Conservation (phyloP, 2,329 filamentous ascomycete species). For the Pyrenochaeta sp. region DNA sequence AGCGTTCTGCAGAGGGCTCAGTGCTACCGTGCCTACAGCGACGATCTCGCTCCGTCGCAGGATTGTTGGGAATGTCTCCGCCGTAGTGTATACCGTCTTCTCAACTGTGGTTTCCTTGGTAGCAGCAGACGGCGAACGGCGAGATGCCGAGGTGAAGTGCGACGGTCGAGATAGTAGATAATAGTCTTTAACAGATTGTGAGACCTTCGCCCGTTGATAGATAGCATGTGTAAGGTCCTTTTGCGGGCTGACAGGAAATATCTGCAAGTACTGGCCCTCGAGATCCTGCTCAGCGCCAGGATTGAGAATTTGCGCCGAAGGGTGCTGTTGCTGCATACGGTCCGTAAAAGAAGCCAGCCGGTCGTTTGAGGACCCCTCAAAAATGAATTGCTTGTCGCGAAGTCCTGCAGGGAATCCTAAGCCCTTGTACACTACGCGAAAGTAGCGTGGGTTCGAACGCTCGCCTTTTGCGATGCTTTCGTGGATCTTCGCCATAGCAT, state of each 20-base stretch:
- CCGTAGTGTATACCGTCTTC: conserved; percentile 84
- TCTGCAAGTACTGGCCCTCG: conserved; percentile 88
- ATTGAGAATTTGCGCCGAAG: conserved; percentile 80
- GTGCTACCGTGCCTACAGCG: conserved; percentile 68
- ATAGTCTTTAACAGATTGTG: conserved; percentile 85
- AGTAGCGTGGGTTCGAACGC: conserved; percentile 82
- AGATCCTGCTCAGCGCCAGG: conserved; percentile 76
- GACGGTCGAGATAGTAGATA: conserved; percentile 80
- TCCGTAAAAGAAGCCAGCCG: conserved; percentile 84
- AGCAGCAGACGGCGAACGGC: conserved; percentile 72
- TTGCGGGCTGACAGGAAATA: conserved; percentile 82
- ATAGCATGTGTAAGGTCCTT: conserved; percentile 84
- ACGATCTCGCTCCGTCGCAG: conserved; percentile 87
- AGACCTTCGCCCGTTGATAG: conserved; percentile 86
- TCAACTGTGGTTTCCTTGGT: conserved; percentile 78
- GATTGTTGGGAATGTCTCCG: conserved; percentile 90
- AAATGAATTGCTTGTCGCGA: conserved; percentile 91
- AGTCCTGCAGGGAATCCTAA: conserved; percentile 84
- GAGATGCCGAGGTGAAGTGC: conserved; percentile 78
- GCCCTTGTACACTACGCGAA: conserved; percentile 88
- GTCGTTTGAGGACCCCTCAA: conserved; percentile 82
- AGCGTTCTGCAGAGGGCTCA: conserved; percentile 84
- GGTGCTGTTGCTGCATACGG: conserved; percentile 90
- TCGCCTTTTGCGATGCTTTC: conserved; percentile 87
- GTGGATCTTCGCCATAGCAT: conserved; percentile 91